Evolutionary conservation across 2,329 filamentous ascomycete genomes (phyloP).

Genomic region (Fusarium sororula): DNA sequence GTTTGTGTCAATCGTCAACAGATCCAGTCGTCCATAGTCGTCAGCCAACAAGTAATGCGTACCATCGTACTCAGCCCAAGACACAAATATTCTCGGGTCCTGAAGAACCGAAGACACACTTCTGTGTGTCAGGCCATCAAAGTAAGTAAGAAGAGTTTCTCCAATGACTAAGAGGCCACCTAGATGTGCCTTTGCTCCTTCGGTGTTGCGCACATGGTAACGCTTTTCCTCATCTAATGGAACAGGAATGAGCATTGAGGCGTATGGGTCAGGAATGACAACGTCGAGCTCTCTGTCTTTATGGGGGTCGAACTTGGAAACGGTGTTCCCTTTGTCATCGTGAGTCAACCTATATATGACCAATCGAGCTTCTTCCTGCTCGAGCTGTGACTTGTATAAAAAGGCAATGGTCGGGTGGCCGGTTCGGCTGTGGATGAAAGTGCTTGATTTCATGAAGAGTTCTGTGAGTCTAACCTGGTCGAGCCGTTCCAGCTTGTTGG

Average conservation of each 20-base stretch:
- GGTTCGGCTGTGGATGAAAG: conserved; percentile 66
- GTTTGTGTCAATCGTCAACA: conserved; percentile 80
- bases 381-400: conserved; percentile 63
- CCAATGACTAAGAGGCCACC: conserved; percentile 80
- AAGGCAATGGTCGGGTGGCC: conserved; percentile 67
- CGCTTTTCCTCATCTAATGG: conserved; percentile 66
- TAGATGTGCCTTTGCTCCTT: conserved; percentile 63
- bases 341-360: conserved; percentile 67
- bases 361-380: conserved; percentile 63
- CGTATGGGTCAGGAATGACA: conserved; percentile 63
- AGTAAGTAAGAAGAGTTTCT: conserved; percentile 84
- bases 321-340: conserved; percentile 65
- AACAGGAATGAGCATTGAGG: conserved; percentile 71
- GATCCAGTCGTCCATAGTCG: conserved; percentile 85
- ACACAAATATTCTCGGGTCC: conserved; percentile 86
- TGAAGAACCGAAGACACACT: conserved; percentile 71
- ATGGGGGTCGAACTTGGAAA: conserved; percentile 63
- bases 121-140: conserved; percentile 78
- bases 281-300: conserved; percentile 65
- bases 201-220: conserved; percentile 66
- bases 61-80: conserved; percentile 86
- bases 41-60: conserved; percentile 89
- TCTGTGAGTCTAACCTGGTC: conserved; percentile 67
- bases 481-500: conserved; percentile 57
- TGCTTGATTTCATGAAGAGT: conserved; percentile 67